phyloP scores from a whole-genome alignment of 1,139 yeast species.

The Candida sanyaensis region DNA sequence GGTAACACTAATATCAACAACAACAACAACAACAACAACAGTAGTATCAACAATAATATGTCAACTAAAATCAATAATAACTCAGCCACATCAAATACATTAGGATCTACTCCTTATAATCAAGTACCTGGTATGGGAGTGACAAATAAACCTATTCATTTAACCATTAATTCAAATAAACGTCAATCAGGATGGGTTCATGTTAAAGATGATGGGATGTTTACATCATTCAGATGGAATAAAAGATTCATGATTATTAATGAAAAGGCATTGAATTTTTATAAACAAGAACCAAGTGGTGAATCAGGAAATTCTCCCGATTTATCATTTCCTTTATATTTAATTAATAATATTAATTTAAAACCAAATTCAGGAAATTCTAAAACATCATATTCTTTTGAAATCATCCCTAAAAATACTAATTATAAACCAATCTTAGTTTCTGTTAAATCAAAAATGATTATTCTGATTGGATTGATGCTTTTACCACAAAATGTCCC shows the following conservation, averaged over 20 bases:
- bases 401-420: constrained; percentile 62
- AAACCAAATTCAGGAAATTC: constrained; percentile 48
- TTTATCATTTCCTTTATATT: constrained; percentile 41
- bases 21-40: no score
- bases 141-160: constrained; percentile 16
- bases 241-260: constrained; percentile 77
- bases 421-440: constrained; percentile 67
- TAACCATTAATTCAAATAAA: constrained; percentile 30
- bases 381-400: constrained; percentile 73
- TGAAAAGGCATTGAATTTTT: constrained; percentile 74
- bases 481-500: constrained; percentile 85
- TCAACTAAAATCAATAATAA: no score
- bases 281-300: constrained; percentile 61
- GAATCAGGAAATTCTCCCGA: constrained; percentile 31
- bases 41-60: no score
- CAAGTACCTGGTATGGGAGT: constrained; percentile 6
- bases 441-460: constrained; percentile 80
- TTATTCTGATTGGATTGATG: constrained; percentile 88
- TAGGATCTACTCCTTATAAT: constrained; percentile 7
- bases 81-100: neutral
- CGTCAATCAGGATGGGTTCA: constrained; percentile 79
- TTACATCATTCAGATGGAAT: constrained; percentile 89
- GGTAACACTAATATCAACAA: neutral
- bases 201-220: constrained; percentile 85
- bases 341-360: constrained; percentile 39